A percentile compares a stretch with the other conserved stretches of the same genome.
Evolutionary conservation across 2,329 filamentous ascomycete species (phyloP).

Genomic region (Alternaria novae-zelandiae): DNA sequence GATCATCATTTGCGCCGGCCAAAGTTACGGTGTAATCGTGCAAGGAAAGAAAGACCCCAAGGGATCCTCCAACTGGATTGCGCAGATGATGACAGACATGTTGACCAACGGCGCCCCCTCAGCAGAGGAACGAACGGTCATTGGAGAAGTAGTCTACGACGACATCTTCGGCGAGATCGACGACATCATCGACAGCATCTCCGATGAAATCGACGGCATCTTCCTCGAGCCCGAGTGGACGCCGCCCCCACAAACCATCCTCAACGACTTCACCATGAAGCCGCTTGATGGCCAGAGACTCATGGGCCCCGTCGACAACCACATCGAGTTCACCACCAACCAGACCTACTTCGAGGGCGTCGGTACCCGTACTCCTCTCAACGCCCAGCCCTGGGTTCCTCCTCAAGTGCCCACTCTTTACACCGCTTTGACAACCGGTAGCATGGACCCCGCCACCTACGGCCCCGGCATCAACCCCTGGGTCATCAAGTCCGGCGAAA

Average conservation of each 20-base stretch:
- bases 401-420: constrained; percentile 82
- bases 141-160: constrained; percentile 20
- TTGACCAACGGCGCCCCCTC: constrained; percentile 53
- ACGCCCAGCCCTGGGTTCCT: constrained; percentile 71
- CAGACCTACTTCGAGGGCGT: constrained; percentile 67
- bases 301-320: constrained; percentile 65
- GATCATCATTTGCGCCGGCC: constrained; percentile 42
- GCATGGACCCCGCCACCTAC: constrained; percentile 51
- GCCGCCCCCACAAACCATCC: constrained; percentile 58
- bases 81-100: constrained; percentile 57
- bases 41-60: constrained; percentile 17
- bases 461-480: constrained; percentile 36
- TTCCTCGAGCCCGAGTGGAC: constrained; percentile 57
- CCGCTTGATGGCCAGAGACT: constrained; percentile 70
- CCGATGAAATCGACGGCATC: constrained; percentile 66
- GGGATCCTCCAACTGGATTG: constrained; percentile 64
- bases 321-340: constrained; percentile 64
- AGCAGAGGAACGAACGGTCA: constrained; percentile 16
- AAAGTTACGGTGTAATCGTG: constrained; percentile 30
- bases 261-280: constrained; percentile 74
- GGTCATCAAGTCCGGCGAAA: constrained; percentile 38
- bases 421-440: constrained; percentile 68
- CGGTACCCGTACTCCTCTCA: constrained; percentile 55
- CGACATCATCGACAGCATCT: neutral
- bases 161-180: constrained; percentile 8